Evolutionary conservation across 1,284 basidiomycete genomes (phyloP).

Genomic region (Sphaerobolus stellatus): DNA sequence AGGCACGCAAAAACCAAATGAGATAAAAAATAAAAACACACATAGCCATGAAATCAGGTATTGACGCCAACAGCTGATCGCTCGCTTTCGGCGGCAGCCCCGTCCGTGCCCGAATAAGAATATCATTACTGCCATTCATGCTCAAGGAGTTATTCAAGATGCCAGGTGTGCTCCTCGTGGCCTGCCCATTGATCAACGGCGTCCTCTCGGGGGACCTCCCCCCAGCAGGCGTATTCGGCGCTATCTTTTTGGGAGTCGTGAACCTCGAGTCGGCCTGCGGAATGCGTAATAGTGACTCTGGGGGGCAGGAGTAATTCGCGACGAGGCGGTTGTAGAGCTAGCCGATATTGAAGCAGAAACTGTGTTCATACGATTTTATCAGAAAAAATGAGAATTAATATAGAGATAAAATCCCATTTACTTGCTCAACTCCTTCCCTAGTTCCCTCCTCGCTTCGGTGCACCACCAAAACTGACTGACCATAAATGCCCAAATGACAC

Average conservation of each 20-base stretch:
- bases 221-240: slow-evolving; percentile 10
- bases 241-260: slow-evolving; percentile 18
- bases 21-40: slow-evolving; percentile 40
- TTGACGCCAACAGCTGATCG: slow-evolving; percentile 55
- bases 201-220: neutral
- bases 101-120: too few species aligned
- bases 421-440: slow-evolving; percentile 86
- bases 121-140: too few species aligned
- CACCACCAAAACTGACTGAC: slow-evolving; percentile 95
- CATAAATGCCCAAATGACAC: slow-evolving; percentile 86
- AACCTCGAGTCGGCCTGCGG: too few species aligned
- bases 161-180: too few species aligned
- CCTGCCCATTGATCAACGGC: neutral
- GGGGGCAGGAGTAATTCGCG: slow-evolving; percentile 60
- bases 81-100: slow-evolving; percentile 7
- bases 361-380: slow-evolving; percentile 30
- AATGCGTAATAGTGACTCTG: slow-evolving; percentile 15
- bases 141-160: too few species aligned
- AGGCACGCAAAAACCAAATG: too few species aligned
- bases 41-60: slow-evolving; percentile 90
- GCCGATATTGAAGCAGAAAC: slow-evolving; percentile 79
- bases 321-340: slow-evolving; percentile 84
- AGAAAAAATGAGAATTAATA: slow-evolving; percentile 2
- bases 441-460: slow-evolving; percentile 84
- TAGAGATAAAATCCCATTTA: slow-evolving; percentile 39